Evolutionary conservation across 169 alveolate species (phyloP).

Genomic region (Plasmodium falciparum): DNA sequence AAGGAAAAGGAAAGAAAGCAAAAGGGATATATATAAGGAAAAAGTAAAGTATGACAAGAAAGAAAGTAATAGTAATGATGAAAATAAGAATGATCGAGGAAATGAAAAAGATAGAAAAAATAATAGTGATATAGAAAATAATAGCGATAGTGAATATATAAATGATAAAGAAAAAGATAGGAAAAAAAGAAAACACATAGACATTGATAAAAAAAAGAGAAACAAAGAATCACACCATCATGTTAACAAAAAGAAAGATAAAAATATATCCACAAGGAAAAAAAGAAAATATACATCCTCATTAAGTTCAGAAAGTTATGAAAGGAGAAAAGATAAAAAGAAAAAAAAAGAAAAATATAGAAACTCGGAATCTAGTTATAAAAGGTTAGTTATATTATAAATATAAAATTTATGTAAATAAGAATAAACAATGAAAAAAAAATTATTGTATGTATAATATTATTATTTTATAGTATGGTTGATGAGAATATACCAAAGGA

Average conservation of each 20-base stretch:
- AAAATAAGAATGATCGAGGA: slow-evolving; percentile 1
- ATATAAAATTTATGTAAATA: background rate
- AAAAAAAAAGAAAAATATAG: slow-evolving; percentile 22
- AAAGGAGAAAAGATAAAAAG: slow-evolving; percentile 22
- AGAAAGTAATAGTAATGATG: background rate
- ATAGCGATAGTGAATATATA: background rate
- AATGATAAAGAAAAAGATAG: background rate
- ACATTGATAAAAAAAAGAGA: background rate
- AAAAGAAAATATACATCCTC: background rate
- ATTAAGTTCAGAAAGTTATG: slow-evolving; percentile 37
- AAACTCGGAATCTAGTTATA: slow-evolving; percentile 32
- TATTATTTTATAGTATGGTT: slow-evolving; percentile 14
- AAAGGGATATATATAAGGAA: slow-evolving; percentile 21
- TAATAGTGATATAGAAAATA: slow-evolving; percentile 9
- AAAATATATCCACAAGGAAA: background rate
- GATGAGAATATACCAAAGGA: slow-evolving; percentile 70
- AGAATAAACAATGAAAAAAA: background rate
- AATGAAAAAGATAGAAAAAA: slow-evolving; percentile 1
- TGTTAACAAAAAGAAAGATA: background rate
- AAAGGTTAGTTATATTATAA: slow-evolving; percentile 11
- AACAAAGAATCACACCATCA: slow-evolving; percentile 6
- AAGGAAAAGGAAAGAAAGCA: slow-evolving; percentile 14
- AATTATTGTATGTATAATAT: background rate
- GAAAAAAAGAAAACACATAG: background rate
- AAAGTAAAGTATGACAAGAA: slow-evolving; percentile 6